Evolutionary conservation across 139 green algal genomes (phyloP).

Genomic region (Chlorella sp.): DNA sequence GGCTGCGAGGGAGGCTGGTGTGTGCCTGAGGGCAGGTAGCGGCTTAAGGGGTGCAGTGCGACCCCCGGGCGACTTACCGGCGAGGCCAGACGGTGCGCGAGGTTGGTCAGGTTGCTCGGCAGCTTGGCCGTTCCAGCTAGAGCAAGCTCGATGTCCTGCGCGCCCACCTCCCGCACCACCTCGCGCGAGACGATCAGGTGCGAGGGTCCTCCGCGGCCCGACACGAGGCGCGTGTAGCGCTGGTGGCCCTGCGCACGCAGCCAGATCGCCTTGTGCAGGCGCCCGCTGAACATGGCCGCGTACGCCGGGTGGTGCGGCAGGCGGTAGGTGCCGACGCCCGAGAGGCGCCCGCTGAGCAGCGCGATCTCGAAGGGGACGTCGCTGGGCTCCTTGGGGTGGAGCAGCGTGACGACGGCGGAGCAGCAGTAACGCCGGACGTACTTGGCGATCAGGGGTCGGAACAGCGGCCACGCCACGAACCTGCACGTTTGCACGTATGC

Average conservation of each 20-base stretch:
- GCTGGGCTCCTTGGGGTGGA: not conserved
- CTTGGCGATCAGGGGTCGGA: not conserved
- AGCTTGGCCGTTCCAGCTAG: not conserved
- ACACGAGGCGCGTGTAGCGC: constrained; percentile 1
- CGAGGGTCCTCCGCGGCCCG: no score
- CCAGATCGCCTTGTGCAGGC: constrained; percentile 8
- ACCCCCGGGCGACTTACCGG: not conserved
- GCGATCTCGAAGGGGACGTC: not conserved
- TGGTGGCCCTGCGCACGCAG: not conserved
- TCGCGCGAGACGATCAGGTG: not conserved
- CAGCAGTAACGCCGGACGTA: not conserved
- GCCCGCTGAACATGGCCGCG: not conserved
- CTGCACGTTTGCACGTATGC: no score
- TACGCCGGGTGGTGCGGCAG: constrained; percentile 6
- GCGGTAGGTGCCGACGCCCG: not conserved
- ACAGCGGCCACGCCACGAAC: not conserved
- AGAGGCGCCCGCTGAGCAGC: not conserved
- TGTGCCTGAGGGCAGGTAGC: not conserved
- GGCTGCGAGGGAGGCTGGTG: no score
- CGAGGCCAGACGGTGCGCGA: not conserved
- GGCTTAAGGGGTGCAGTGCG: not conserved
- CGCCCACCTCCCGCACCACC: not conserved
- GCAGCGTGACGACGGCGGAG: no score
- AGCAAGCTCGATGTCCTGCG: not conserved
- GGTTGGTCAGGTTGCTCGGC: not conserved